These are phyloP conservation scores for Diaporthe sp. DNA, from an alignment of 2,329 filamentous ascomycete genomes.

Conservation along the genomic window DNA sequence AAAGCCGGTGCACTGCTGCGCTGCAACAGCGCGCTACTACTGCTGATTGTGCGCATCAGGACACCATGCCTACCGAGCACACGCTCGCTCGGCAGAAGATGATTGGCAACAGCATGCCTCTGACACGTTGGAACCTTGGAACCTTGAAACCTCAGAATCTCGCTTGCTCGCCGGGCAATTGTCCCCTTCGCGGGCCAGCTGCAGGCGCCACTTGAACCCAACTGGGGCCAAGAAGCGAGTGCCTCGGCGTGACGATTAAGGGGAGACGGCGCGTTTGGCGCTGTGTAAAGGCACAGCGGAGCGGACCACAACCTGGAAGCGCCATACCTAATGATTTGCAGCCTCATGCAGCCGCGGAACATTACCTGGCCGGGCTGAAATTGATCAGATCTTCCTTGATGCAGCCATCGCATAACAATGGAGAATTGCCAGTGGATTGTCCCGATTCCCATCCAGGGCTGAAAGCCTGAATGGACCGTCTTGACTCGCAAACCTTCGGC, in stretches of 20 bases:
- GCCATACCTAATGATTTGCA: neutral
- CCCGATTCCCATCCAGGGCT: slow-evolving; percentile 1
- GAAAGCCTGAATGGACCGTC: slow-evolving; percentile 4
- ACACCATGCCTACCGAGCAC: neutral
- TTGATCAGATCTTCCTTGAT: neutral
- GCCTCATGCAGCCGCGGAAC: neutral
- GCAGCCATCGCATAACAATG: neutral
- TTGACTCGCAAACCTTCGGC: slow-evolving; percentile 14
- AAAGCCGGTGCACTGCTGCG: neutral
- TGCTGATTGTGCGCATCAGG: neutral
- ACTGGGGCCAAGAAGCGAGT: slow-evolving; percentile 15
- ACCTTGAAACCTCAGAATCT: neutral
- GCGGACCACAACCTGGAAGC: neutral
- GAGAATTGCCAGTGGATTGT: neutral
- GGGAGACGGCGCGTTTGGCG: slow-evolving; percentile 10
- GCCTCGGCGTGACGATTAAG: neutral
- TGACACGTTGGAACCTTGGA: neutral
- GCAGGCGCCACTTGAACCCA: slow-evolving; percentile 19
- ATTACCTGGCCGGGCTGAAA: neutral
- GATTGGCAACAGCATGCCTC: neutral
- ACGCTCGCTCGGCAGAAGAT: neutral
- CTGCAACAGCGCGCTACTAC: neutral
- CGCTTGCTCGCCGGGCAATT: neutral
- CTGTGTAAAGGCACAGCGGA: neutral
- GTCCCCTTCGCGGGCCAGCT: neutral